phyloP scores from a whole-genome alignment of 495 filamentous ascomycete species.

The Neurospora sp. region DNA sequence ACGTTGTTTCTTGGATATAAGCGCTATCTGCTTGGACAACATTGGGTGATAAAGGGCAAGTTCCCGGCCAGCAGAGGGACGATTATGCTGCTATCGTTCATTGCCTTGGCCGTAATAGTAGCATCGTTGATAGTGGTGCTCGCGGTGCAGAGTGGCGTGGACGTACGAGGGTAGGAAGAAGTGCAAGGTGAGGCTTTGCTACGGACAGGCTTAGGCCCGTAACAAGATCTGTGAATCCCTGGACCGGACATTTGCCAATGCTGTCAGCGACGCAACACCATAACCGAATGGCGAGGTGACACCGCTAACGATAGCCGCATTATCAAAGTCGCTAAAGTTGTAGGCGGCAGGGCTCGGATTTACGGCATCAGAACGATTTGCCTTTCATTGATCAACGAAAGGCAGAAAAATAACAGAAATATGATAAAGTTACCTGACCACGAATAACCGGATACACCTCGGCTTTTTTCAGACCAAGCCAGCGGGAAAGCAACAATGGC shows the following conservation, averaged over 20 bases:
- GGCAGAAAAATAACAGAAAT: not conserved
- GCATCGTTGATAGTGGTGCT: constrained; percentile 61
- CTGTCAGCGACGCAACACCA: not conserved
- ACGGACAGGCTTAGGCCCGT: not conserved
- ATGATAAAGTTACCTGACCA: not conserved
- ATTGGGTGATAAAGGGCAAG: constrained; percentile 88
- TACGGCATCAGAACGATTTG: not conserved
- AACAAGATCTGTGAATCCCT: not conserved
- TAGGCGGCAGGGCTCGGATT: not conserved
- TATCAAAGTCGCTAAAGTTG: not conserved
- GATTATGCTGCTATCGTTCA: constrained; percentile 62
- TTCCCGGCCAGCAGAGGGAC: constrained; percentile 89
- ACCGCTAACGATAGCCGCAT: not conserved
- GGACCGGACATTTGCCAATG: not conserved
- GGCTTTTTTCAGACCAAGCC: not conserved
- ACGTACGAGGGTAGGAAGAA: not conserved
- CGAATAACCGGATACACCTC: not conserved
- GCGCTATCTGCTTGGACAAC: constrained; percentile 52
- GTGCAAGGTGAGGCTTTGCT: not conserved
- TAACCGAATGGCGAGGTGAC: not conserved
- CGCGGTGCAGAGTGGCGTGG: constrained; percentile 43
- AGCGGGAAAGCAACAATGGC: not conserved
- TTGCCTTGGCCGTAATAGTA: constrained; percentile 62
- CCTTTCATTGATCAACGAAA: not conserved
- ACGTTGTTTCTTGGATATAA: constrained; percentile 73